These are phyloP conservation scores for Massospora cicadina DNA, from an alignment of 371 early-diverging fungal species.

Conservation along the genomic window DNA sequence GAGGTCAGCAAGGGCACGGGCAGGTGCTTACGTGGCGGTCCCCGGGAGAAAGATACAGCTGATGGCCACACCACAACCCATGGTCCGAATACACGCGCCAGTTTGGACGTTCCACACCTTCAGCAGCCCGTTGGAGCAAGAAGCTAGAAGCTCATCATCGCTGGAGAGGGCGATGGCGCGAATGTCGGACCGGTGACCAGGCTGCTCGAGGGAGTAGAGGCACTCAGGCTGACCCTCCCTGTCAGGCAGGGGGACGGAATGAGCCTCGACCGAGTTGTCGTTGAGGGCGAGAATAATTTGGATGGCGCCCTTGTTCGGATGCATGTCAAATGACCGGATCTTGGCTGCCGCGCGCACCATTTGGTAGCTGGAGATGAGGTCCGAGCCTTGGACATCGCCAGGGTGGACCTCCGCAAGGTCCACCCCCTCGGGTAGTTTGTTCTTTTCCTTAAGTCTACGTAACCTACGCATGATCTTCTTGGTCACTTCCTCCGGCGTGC, in stretches of 20 bases:
- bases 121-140: slow-evolving; percentile 56
- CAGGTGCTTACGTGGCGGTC: slow-evolving; percentile 43
- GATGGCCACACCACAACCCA: slow-evolving; percentile 70
- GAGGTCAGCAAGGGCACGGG: neutral
- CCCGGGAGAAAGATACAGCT: slow-evolving; percentile 78
- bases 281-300: slow-evolving; percentile 37
- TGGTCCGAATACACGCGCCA: slow-evolving; percentile 59
- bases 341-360: slow-evolving; percentile 48
- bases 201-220: slow-evolving; percentile 48
- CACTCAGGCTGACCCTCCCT: slow-evolving; percentile 25
- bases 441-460: slow-evolving; percentile 66
- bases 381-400: slow-evolving; percentile 15
- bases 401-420: slow-evolving; percentile 15
- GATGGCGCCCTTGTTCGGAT: slow-evolving; percentile 29
- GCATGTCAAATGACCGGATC: slow-evolving; percentile 57
- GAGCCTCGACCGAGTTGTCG: slow-evolving; percentile 58
- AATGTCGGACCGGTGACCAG: slow-evolving; percentile 83
- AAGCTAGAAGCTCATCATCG: slow-evolving; percentile 69
- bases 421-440: slow-evolving; percentile 13
- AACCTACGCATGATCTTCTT: slow-evolving; percentile 64
- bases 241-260: slow-evolving; percentile 27
- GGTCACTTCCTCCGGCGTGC: slow-evolving; percentile 51
- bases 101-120: slow-evolving; percentile 83
- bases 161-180: slow-evolving; percentile 67
- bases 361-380: slow-evolving; percentile 31